Conservation (phyloP, 2,329 filamentous ascomycete genomes). For the Lithohypha guttulata region DNA sequence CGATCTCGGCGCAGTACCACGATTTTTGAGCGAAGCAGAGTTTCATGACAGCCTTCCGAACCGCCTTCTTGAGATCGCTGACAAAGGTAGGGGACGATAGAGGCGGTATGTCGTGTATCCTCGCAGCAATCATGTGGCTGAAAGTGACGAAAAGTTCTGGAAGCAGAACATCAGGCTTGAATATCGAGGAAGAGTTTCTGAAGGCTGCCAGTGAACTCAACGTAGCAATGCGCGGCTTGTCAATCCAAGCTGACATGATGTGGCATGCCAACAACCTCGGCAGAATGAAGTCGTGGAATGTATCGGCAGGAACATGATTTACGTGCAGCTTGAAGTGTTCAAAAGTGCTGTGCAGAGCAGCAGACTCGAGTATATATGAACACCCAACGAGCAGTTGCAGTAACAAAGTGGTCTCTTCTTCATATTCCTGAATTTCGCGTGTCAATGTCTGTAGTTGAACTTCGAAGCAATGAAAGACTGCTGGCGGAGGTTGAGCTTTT, state of each 20-base stretch:
- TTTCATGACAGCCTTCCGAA: not conserved
- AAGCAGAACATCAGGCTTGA: slow-evolving; percentile 1
- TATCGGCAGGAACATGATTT: not conserved
- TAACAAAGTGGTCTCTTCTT: not conserved
- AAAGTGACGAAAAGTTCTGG: not conserved
- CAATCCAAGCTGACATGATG: not conserved
- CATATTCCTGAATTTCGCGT: not conserved
- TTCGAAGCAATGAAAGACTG: not conserved
- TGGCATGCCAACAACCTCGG: slow-evolving; percentile 2
- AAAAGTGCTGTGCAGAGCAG: not conserved
- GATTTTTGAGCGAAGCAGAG: not conserved
- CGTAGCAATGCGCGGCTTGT: not conserved
- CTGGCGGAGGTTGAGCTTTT: not conserved
- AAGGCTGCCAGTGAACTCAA: not conserved
- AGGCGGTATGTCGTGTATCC: not conserved
- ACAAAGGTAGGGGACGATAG: not conserved
- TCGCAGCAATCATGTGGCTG: not conserved
- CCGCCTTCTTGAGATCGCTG: not conserved
- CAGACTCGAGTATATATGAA: not conserved
- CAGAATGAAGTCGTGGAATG: not conserved
- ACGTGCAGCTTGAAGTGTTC: not conserved
- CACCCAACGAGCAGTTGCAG: not conserved
- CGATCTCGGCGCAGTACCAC: not conserved
- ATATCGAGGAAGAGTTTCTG: not conserved
- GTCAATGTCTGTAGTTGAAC: not conserved